Evolutionary conservation across 169 alveolate species (phyloP).

Genomic region (Plasmodium fragile): DNA sequence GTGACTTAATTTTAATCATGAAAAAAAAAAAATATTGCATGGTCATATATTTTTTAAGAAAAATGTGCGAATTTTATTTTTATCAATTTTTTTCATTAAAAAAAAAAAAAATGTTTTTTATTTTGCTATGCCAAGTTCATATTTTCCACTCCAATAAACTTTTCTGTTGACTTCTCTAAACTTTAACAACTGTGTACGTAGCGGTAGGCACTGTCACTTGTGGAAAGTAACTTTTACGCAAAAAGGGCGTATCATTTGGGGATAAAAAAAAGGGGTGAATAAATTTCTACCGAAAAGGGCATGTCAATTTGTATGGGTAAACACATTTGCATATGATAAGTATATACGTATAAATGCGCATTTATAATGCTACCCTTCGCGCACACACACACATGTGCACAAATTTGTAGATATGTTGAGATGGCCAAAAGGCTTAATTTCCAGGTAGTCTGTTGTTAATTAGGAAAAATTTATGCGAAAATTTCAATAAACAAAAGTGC

Average conservation of each 20-base stretch:
- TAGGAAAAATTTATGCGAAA: neutral
- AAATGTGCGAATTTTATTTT: slow-evolving; percentile 15
- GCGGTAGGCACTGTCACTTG: slow-evolving; percentile 6
- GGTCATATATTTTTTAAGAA: slow-evolving; percentile 39
- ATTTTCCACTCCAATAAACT: neutral
- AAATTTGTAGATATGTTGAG: neutral
- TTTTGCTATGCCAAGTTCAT: slow-evolving; percentile 1
- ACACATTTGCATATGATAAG: slow-evolving; percentile 14
- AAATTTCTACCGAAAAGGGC: slow-evolving; percentile 14
- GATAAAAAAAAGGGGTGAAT: slow-evolving; percentile 3
- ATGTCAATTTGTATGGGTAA: slow-evolving; percentile 8
- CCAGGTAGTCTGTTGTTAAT: neutral
- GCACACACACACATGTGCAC: slow-evolving; percentile 5
- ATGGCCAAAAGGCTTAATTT: slow-evolving; percentile 3
- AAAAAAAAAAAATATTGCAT: slow-evolving; percentile 29
- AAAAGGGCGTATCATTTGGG: slow-evolving; percentile 4
- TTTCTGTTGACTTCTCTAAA: neutral
- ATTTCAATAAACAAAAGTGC: neutral
- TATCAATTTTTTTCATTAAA: slow-evolving; percentile 19
- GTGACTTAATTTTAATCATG: slow-evolving; percentile 26
- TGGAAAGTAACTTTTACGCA: slow-evolving; percentile 19
- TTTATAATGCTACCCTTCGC: neutral
- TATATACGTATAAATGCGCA: neutral
- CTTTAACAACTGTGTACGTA: slow-evolving; percentile 31
- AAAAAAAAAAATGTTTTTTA: neutral